These are phyloP conservation scores for Ceratobasidium sp. DNA, from an alignment of 1,284 basidiomycete species.

Conservation along the genomic window DNA sequence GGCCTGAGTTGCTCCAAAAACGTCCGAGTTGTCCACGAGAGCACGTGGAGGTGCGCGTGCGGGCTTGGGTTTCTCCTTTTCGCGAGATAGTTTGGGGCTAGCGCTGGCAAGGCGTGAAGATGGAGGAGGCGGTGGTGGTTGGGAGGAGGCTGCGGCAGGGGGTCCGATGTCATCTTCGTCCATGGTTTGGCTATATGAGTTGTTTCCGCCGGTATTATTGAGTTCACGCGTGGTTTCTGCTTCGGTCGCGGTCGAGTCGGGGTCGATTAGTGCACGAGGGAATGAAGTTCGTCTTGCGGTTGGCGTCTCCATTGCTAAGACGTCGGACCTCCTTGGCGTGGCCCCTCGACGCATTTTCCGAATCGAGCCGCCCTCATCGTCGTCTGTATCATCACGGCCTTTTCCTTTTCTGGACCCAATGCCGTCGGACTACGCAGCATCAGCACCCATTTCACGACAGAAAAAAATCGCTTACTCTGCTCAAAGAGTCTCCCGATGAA, in stretches of 20 bases:
- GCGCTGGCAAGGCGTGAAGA: background rate
- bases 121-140: slow-evolving; percentile 17
- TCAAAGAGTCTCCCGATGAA: background rate
- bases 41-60: background rate
- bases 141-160: background rate
- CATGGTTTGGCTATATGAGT: slow-evolving; percentile 30
- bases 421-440: slow-evolving; percentile 25
- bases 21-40: slow-evolving; percentile 18
- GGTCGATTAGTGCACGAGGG: background rate
- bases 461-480: slow-evolving; percentile 2
- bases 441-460: too few species aligned
- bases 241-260: slow-evolving; percentile 27
- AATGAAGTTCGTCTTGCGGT: background rate
- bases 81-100: slow-evolving; percentile 16
- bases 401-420: slow-evolving; percentile 22
- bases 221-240: background rate
- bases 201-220: background rate
- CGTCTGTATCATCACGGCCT: slow-evolving; percentile 30
- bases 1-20: slow-evolving; percentile 22
- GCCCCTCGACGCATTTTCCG: slow-evolving; percentile 36
- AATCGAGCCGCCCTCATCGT: slow-evolving; percentile 25
- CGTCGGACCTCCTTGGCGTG: slow-evolving; percentile 18
- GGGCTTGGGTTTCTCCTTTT: background rate
- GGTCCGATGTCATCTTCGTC: slow-evolving; percentile 32
- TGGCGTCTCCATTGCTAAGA: background rate